These are phyloP conservation scores for Plasmodium vinckei DNA, from an alignment of 169 alveolate genomes.

Conservation along the genomic window DNA sequence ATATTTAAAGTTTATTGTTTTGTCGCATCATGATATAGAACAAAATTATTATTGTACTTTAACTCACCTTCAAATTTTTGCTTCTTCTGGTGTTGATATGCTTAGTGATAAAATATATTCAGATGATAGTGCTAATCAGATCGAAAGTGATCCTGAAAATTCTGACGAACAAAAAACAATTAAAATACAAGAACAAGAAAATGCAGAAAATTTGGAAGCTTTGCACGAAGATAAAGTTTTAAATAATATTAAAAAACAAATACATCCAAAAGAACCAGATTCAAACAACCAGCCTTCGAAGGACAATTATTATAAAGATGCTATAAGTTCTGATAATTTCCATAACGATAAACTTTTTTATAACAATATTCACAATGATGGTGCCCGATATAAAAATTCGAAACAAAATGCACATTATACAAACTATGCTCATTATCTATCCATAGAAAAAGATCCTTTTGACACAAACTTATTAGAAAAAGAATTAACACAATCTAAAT, in stretches of 20 bases:
- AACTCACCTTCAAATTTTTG: constrained; percentile 87
- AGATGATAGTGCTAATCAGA: constrained; percentile 32
- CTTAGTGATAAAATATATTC: constrained; percentile 75
- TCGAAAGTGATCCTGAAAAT: constrained; percentile 35
- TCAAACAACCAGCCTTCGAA: background rate
- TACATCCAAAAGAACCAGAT: background rate
- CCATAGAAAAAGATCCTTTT: background rate
- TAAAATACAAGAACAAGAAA: constrained; percentile 21
- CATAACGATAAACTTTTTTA: too few species aligned
- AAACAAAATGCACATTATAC: background rate
- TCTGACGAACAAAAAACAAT: constrained; percentile 25
- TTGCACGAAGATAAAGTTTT: constrained; percentile 26
- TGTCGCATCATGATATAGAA: constrained; percentile 85
- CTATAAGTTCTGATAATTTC: too few species aligned
- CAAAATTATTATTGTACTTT: constrained; percentile 88
- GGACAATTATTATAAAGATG: background rate
- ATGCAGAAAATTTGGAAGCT: constrained; percentile 33
- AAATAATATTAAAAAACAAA: background rate
- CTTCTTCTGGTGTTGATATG: constrained; percentile 89
- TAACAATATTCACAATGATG: background rate
- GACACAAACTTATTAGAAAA: constrained; percentile 20
- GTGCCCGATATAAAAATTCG: background rate
- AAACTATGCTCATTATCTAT: background rate
- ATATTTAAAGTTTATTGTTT: constrained; percentile 83
- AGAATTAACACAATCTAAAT: constrained; percentile 28